Conservation (phyloP, 495 filamentous ascomycete genomes). For the Entonaema liquescens region DNA sequence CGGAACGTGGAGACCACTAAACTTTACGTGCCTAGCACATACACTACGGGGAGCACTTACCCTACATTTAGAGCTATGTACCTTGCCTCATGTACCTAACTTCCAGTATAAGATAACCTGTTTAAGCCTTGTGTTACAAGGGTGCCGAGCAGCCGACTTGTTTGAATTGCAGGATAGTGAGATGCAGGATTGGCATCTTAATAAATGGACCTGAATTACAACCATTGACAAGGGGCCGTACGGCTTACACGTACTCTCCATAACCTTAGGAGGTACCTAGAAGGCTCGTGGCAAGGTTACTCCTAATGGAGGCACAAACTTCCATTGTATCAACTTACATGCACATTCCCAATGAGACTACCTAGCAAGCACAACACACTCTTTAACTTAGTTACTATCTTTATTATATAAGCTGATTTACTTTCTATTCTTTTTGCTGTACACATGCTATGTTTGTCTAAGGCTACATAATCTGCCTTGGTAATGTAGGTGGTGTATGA, state of each 20-base stretch:
- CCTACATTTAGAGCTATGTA: not conserved
- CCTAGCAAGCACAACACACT: too few species aligned
- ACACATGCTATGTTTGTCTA: not conserved
- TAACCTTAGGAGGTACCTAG: too few species aligned
- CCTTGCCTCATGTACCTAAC: not conserved
- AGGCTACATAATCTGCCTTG: too few species aligned
- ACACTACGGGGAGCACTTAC: constrained; percentile 9
- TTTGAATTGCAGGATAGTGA: constrained; percentile 20
- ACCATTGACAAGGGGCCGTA: not conserved
- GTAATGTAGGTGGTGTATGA: too few species aligned
- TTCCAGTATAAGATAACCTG: constrained; percentile 8
- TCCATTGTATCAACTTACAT: not conserved
- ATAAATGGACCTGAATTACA: constrained; percentile 7
- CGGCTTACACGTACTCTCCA: too few species aligned
- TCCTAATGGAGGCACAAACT: not conserved
- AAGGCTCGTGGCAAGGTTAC: not conserved
- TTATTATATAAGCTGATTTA: too few species aligned
- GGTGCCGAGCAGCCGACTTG: constrained; percentile 22
- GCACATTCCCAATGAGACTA: not conserved
- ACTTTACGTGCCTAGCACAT: constrained; percentile 2
- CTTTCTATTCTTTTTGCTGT: not conserved
- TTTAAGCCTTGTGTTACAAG: constrained; percentile 18
- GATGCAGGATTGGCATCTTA: constrained; percentile 17
- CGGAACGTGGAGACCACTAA: constrained; percentile 34
- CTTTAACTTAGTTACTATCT: too few species aligned